Evolutionary conservation across 352 stramenopile species (phyloP), one percentile per base, ranked within the genome.

Genomic region (Elongisporangium prolatum): DNA sequence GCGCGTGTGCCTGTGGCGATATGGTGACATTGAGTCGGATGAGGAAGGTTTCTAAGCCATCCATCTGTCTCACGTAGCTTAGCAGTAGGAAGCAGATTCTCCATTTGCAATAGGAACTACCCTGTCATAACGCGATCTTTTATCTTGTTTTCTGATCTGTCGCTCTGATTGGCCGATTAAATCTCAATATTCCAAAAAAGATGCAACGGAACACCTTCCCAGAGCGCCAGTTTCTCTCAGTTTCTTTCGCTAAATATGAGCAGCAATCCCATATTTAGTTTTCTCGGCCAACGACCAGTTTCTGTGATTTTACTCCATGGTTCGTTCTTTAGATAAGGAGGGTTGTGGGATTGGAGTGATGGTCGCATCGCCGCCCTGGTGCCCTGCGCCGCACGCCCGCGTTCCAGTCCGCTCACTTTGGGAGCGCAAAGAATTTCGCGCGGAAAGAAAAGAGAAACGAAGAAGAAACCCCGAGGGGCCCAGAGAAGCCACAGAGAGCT

Each of bases 21-120:
- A 98, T 72, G 97, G 97, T 21, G 97, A 99, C 65, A 90, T 98
- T 50, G 93, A 97, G 63, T 98, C 98, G 57, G 94, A 98, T 58
- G 96, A 99, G 59, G 94, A 98, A 59, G 75, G 60, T 18, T 68
- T 59, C 38, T 59, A 57, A 22, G 38, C n/a, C 18, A 9, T 21
- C 13, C 8, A n/a, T 1, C 28, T 4, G n/a, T n/a, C n/a, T 8
- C 25, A 34, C 25, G 8, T 34, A 34, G 25, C 25, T 34, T 40
- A 40, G 28, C 28, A 40, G 8, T 40, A 40, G 28, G 28, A 40
- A 40, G 28, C 28, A 40, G 28, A 40, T 40, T 40, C 4, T 8
- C 28, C 4, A 40, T 40, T n/a, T n/a, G n/a, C n/a, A 40, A 13
- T 13, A 40, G 28, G 1, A 40, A 40, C 28, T 2, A 40, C 28